Percentiles rank a stretch among this genome's conserved stretches.
phyloP scores from a whole-genome alignment of 352 stramenopile species.

The Pythium apleroticum region DNA sequence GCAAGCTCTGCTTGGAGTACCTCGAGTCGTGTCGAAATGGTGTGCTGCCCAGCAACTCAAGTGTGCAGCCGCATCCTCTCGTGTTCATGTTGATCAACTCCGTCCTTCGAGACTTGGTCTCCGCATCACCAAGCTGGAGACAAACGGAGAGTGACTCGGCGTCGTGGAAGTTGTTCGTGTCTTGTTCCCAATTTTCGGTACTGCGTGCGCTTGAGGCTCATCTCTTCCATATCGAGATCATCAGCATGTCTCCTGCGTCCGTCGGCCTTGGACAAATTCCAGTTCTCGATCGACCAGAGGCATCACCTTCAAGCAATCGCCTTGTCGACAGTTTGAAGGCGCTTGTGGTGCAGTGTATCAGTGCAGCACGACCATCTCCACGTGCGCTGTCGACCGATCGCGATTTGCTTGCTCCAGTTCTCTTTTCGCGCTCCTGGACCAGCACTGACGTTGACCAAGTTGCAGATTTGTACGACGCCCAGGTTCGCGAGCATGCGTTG shows the following conservation, averaged over 20 bases:
- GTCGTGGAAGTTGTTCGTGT: conserved; percentile 55
- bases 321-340: conserved; percentile 72
- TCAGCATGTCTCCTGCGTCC: conserved; percentile 71
- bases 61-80: conserved; percentile 78
- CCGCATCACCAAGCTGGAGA: conserved; percentile 28
- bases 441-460: conserved; percentile 40
- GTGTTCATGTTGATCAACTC: conserved; percentile 90
- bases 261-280: conserved; percentile 79
- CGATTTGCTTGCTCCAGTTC: conserved; percentile 44
- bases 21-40: conserved; percentile 66
- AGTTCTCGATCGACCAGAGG: conserved; percentile 25
- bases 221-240: conserved; percentile 85
- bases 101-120: conserved; percentile 55
- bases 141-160: conserved; percentile 15
- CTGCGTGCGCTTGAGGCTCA: conserved; percentile 77
- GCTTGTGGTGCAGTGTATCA: conserved; percentile 56
- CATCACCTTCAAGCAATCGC: conserved; percentile 42
- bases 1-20: conserved; percentile 71
- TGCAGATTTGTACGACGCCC: conserved; percentile 46
- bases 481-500: conserved; percentile 69
- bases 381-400: conserved; percentile 9
- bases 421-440: conserved; percentile 43
- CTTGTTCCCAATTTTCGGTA: conserved; percentile 59
- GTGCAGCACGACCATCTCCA: conserved; percentile 24
- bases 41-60: conserved; percentile 57